These are phyloP conservation scores for Oryza meyeriana DNA, from an alignment of 176 grass and related monocot genomes.

Conservation along the genomic window DNA sequence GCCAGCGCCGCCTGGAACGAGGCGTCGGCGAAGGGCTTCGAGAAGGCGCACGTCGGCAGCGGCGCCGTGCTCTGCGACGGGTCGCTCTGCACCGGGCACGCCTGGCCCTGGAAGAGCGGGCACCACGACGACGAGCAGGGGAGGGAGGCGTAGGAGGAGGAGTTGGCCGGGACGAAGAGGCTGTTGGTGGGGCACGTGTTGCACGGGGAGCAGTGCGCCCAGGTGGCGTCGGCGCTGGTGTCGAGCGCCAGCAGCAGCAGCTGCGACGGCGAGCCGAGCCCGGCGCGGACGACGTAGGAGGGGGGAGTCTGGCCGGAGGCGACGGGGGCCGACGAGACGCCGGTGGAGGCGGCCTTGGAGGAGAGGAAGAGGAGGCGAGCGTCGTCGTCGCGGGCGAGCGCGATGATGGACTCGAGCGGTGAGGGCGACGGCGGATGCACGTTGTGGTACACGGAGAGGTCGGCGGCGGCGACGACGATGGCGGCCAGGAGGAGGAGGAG, in stretches of 20 bases:
- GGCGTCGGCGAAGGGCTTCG: constrained; percentile 68
- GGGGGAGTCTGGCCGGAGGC: constrained; percentile 85
- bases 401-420: constrained; percentile 65
- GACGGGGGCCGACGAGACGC: constrained; percentile 59
- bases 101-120: constrained; percentile 58
- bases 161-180: constrained; percentile 71
- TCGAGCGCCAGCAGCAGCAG: constrained; percentile 68
- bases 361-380: constrained; percentile 72
- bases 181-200: constrained; percentile 50
- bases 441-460: constrained; percentile 71
- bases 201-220: constrained; percentile 88
- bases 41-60: constrained; percentile 62
- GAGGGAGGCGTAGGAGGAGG: constrained; percentile 65
- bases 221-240: constrained; percentile 91
- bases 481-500: constrained; percentile 42
- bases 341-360: constrained; percentile 46
- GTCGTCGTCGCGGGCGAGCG: constrained; percentile 61
- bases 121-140: constrained; percentile 75
- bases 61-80: constrained; percentile 17
- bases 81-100: constrained; percentile 40
- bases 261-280: constrained; percentile 68
- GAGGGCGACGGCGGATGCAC: constrained; percentile 53
- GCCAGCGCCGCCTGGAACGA: constrained; percentile 64
- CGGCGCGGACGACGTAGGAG: constrained; percentile 78
- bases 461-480: constrained; percentile 31